A percentile compares a stretch with the other conserved stretches of the same genome.
Evolutionary conservation across 192 early-diverging fungal species (phyloP).

Genomic region (Dissophora globulifera): DNA sequence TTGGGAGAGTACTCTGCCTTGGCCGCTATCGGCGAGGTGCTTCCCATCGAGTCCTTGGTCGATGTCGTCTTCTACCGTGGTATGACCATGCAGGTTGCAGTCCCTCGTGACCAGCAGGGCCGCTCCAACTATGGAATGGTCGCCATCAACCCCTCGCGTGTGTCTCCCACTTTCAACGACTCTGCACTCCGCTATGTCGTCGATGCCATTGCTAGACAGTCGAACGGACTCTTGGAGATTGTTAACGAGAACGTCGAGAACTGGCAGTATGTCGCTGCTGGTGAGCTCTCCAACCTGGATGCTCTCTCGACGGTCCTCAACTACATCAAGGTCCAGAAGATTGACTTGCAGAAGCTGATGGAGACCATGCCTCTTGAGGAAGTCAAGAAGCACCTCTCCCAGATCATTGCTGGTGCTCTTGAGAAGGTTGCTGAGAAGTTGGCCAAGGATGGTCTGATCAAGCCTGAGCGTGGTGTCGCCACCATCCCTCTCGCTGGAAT

Average conservation of each 20-base stretch:
- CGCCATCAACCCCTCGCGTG: conserved; percentile 92
- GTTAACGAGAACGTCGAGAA: conserved; percentile 99
- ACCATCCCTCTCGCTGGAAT: conserved; percentile 93
- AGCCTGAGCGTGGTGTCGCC: conserved; percentile 86
- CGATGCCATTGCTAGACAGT: conserved; percentile 80
- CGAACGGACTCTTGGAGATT: conserved; percentile 86
- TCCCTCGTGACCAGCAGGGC: conserved; percentile 78
- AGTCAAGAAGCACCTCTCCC: conserved; percentile 82
- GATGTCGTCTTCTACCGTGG: conserved; percentile 97
- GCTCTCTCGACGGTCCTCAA: conserved; percentile 86
- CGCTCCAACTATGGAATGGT: conserved; percentile 96
- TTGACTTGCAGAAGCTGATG: conserved; percentile 88
- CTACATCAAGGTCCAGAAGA: conserved; percentile 85
- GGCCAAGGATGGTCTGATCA: conserved; percentile 64
- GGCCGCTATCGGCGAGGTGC: conserved; percentile 86
- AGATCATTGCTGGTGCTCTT: conserved; percentile 79
- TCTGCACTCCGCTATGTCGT: conserved; percentile 87
- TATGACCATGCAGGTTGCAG: conserved; percentile 98
- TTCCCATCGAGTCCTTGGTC: conserved; percentile 85
- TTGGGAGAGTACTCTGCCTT: conserved; percentile 96
- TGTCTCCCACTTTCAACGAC: conserved; percentile 86
- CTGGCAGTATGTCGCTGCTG: conserved; percentile 95
- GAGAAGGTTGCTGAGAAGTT: conserved; percentile 74
- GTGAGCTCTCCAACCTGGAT: conserved; percentile 84
- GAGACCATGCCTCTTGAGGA: conserved; percentile 86